Base-by-base conservation (phyloP, 2,329 filamentous ascomycete genomes). In the Seiridium unicorne region DNA sequence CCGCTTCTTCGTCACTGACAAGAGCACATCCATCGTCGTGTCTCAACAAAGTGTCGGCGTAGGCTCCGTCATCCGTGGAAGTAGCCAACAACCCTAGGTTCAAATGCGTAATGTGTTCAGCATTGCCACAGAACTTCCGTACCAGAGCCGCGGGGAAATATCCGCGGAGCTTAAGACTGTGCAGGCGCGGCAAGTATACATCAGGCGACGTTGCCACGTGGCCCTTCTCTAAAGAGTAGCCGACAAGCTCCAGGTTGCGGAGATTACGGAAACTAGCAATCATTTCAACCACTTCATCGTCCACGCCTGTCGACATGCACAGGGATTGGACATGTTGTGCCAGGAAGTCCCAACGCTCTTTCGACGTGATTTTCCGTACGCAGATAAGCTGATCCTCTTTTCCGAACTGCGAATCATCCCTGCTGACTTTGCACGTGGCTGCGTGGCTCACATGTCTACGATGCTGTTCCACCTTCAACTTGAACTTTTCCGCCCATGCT, bases 271-370 rank as follows among this genome's bases (percentile, higher is more conserved):
- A 40, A 18, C n/a, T 42, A 5, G 40, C 38, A 13, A 61, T 49
- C 13, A 58, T 13, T 9, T 34, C 46, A 13, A 61, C 34, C 1
- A 55, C 18, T n/a, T 48, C 51, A 5, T 32, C 49, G 31, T 61
- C 55, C 2, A 61, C 35, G 10, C 59, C 59, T 8, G 48, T 36
- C 4, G 59, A 61, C 49, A 61, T 61, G 44, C 59, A 61, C 13
- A 61, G 55, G 6, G 59, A 61, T 1, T 18, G 35, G 1, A 61
- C 59, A 5, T 58, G 49, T 7, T 13, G 18, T 5, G 59, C 59
- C 34, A 61, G 44, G 3, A 53, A 10, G 4, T 5, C 11, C 59
- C 59, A 61, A 4, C 59, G 48, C 42, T 42, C 49, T 8, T 35
- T 40, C 5, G 59, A 36, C n/a, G 44, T 44, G 7, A 40, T 38